A percentile compares a stretch with the other conserved stretches of the same genome.
Conservation (phyloP, 2,329 filamentous ascomycete genomes). For the Talaromyces marneffei region DNA sequence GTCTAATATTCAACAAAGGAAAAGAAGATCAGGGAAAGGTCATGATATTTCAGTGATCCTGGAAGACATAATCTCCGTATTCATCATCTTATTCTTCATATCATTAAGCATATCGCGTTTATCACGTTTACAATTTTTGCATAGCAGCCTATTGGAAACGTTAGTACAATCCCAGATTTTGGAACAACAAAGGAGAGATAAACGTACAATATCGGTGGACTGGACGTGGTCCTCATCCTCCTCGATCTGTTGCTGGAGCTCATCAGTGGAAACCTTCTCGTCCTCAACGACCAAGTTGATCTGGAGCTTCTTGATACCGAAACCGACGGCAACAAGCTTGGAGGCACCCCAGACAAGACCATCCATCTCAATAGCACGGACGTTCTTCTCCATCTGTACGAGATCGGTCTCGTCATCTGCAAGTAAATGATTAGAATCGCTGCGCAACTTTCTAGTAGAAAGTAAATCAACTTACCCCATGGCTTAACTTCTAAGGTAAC, state of each 20-base stretch:
- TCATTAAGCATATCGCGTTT: conserved; percentile 29
- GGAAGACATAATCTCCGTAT: conserved; percentile 33
- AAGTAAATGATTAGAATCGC: conserved; percentile 1
- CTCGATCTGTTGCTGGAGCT: conserved; percentile 80
- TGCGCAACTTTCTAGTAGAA: conserved; percentile 2
- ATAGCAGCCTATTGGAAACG: conserved; percentile 56
- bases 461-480: conserved; percentile 67
- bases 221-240: conserved; percentile 93
- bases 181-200: not conserved
- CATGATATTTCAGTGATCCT: conserved; percentile 31
- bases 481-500: conserved; percentile 97
- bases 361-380: conserved; percentile 80
- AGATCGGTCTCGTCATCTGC: conserved; percentile 93
- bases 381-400: conserved; percentile 69
- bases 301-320: conserved; percentile 98
- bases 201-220: conserved; percentile 73
- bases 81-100: conserved; percentile 18
- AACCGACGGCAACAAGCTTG: conserved; percentile 84
- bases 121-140: conserved; percentile 72
- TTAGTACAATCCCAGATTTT: conserved; percentile 16
- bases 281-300: conserved; percentile 98
- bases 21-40: conserved; percentile 17
- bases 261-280: conserved; percentile 83
- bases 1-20: conserved; percentile 8
- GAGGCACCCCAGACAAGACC: conserved; percentile 94